These are phyloP conservation scores for Fusarium gaditjirri DNA, from an alignment of 2,329 filamentous ascomycete genomes.

Conservation along the genomic window DNA sequence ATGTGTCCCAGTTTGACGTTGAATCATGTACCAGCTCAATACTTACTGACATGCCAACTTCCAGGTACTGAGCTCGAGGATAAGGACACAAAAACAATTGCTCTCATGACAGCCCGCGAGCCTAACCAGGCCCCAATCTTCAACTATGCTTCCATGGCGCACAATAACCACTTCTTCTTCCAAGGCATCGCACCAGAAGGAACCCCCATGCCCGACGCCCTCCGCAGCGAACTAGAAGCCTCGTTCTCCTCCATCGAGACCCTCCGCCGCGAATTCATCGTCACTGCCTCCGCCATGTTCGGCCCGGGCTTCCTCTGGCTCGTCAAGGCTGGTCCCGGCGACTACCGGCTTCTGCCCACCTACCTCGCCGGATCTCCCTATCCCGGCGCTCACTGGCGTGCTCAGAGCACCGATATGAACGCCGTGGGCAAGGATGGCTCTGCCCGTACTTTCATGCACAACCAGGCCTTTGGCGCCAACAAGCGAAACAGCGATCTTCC, in stretches of 20 bases:
- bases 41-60: constrained; percentile 18
- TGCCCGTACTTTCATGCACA: constrained; percentile 53
- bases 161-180: constrained; percentile 92
- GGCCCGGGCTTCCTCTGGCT: constrained; percentile 98
- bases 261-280: constrained; percentile 80
- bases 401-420: constrained; percentile 76
- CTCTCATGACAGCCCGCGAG: constrained; percentile 81
- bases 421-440: constrained; percentile 59
- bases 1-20: constrained; percentile 4
- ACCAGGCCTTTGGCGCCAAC: constrained; percentile 48
- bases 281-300: constrained; percentile 90
- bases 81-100: constrained; percentile 71
- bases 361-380: constrained; percentile 94
- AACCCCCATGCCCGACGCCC: constrained; percentile 63
- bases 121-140: constrained; percentile 82
- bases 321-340: constrained; percentile 66
- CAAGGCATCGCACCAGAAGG: constrained; percentile 58
- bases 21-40: background rate
- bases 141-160: constrained; percentile 96
- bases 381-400: constrained; percentile 83
- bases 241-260: constrained; percentile 87
- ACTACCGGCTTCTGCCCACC: constrained; percentile 80
- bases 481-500: constrained; percentile 54
- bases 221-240: constrained; percentile 69
- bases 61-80: constrained; percentile 73